Conservation (phyloP, 208 protist genomes). For the Leishmania arabica region DNA sequence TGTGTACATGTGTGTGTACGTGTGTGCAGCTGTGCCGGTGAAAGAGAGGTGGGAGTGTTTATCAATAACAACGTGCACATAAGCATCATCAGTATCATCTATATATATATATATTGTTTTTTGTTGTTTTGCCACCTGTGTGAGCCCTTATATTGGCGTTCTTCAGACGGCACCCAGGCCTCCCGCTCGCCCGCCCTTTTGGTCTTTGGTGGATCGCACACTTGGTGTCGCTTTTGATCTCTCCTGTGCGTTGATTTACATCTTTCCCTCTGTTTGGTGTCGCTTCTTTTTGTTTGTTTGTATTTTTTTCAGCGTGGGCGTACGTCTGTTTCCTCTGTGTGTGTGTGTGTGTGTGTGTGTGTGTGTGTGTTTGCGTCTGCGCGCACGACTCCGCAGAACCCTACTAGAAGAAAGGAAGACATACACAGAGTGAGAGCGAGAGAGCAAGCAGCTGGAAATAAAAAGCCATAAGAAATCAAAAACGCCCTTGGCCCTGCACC, state of each 20-base stretch:
- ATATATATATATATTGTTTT: not conserved
- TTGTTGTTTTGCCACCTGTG: not conserved
- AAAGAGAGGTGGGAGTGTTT: not conserved
- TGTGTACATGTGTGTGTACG: not conserved
- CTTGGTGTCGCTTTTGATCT: not conserved
- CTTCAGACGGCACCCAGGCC: too few relatives aligned
- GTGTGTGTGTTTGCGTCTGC: not conserved
- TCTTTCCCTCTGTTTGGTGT: too few relatives aligned
- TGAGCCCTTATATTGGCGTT: too few relatives aligned
- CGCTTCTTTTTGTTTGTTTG: too few relatives aligned
- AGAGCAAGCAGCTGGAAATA: too few relatives aligned
- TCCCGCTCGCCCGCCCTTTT: not conserved
- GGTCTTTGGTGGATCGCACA: not conserved
- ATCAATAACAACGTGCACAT: not conserved
- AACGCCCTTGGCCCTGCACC: not conserved
- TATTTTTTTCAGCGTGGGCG: not conserved
- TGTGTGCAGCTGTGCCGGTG: not conserved
- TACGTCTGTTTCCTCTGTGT: not conserved
- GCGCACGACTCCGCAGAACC: not conserved
- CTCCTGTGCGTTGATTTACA: too few relatives aligned
- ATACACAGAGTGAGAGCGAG: not conserved
- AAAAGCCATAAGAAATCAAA: too few relatives aligned
- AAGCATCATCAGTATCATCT: not conserved
- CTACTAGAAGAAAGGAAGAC: not conserved
- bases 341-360: not conserved